Conservation (phyloP, 352 stramenopile species). For the Phytophthora rubi region DNA sequence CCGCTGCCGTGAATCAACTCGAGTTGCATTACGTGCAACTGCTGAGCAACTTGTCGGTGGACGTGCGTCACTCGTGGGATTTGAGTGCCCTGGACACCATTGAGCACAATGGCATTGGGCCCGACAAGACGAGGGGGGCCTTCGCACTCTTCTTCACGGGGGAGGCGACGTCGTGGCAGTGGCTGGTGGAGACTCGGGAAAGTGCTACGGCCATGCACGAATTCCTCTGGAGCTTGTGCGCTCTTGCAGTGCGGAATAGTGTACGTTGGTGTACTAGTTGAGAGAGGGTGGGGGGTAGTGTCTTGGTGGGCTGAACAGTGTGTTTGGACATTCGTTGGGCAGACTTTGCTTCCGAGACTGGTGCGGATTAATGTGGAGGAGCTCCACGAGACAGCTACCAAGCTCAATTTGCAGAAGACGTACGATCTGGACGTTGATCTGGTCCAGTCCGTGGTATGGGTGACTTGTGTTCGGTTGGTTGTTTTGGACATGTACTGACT, state of each 20-base stretch:
- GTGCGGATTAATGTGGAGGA: conserved; percentile 67
- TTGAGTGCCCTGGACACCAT: conserved; percentile 58
- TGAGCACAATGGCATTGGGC: conserved; percentile 61
- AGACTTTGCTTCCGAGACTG: conserved; percentile 57
- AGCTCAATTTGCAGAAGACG: conserved; percentile 59
- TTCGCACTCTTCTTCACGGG: conserved; percentile 65
- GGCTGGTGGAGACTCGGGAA: conserved; percentile 66
- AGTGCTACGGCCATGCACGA: conserved; percentile 65
- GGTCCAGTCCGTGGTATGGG: conserved; percentile 49
- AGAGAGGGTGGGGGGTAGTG: neutral
- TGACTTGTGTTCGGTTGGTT: neutral
- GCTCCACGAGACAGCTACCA: conserved; percentile 60
- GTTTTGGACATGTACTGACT: neutral
- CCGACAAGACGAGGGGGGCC: conserved; percentile 55
- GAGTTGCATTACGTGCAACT: conserved; percentile 74
- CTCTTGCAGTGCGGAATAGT: conserved; percentile 59
- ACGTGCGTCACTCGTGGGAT: conserved; percentile 70
- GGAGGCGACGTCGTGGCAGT: conserved; percentile 55
- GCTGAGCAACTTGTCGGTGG: conserved; percentile 69
- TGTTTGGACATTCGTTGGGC: neutral
- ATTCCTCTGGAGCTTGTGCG: conserved; percentile 78
- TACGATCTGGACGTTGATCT: conserved; percentile 75
- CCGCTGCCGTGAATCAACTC: conserved; percentile 15
- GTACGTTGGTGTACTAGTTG: conserved; percentile 18
- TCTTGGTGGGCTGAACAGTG: neutral